Percentiles rank a stretch among this genome's conserved stretches.
These are phyloP conservation scores for Mycena latifolia DNA, from an alignment of 768 basidiomycete species.

Conservation along the genomic window DNA sequence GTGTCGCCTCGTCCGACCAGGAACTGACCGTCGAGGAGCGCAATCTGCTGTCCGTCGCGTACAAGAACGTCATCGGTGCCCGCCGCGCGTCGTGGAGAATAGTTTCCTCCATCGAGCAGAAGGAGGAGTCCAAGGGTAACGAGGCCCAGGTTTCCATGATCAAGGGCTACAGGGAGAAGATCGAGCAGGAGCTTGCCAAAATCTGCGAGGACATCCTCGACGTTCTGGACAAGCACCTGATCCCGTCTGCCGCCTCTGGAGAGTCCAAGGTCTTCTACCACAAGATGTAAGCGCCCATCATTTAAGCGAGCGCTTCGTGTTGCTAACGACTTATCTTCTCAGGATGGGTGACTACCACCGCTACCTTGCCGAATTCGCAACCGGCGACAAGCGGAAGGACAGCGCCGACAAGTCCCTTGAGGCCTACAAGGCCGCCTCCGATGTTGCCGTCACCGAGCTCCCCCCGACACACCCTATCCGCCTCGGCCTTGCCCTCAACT, in stretches of 20 bases:
- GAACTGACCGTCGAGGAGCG: slow-evolving; percentile 99
- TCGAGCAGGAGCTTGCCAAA: slow-evolving; percentile 95
- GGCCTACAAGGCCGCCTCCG: slow-evolving; percentile 97
- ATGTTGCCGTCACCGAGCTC: slow-evolving; percentile 96
- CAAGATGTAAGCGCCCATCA: slow-evolving; percentile 82
- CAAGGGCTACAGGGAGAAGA: slow-evolving; percentile 98
- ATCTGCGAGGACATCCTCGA: slow-evolving; percentile 99
- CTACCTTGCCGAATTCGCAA: slow-evolving; percentile 98
- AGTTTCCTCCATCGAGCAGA: slow-evolving; percentile 98
- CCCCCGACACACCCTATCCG: slow-evolving; percentile 98
- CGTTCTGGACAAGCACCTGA: slow-evolving; percentile 98
- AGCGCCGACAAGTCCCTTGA: slow-evolving; percentile 97
- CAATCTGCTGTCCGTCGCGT: slow-evolving; percentile 96
- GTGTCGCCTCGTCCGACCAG: slow-evolving; percentile 96
- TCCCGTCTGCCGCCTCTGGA: slow-evolving; percentile 95
- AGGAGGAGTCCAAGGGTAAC: slow-evolving; percentile 99
- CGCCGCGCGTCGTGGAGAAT: slow-evolving; percentile 99
- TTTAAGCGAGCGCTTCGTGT: slow-evolving; percentile 14
- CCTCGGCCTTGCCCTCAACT: slow-evolving; percentile 98
- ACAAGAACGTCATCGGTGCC: slow-evolving; percentile 99
- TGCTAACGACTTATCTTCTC: slow-evolving; percentile 38
- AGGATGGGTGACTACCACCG: slow-evolving; percentile 99
- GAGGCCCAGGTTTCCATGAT: slow-evolving; percentile 97
- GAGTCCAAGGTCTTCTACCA: slow-evolving; percentile 99
- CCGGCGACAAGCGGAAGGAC: slow-evolving; percentile 97